Evolutionary conservation across 805 yeast species (phyloP), one percentile per base, ranked within the genome.

Genomic region (Candida adriatica): DNA sequence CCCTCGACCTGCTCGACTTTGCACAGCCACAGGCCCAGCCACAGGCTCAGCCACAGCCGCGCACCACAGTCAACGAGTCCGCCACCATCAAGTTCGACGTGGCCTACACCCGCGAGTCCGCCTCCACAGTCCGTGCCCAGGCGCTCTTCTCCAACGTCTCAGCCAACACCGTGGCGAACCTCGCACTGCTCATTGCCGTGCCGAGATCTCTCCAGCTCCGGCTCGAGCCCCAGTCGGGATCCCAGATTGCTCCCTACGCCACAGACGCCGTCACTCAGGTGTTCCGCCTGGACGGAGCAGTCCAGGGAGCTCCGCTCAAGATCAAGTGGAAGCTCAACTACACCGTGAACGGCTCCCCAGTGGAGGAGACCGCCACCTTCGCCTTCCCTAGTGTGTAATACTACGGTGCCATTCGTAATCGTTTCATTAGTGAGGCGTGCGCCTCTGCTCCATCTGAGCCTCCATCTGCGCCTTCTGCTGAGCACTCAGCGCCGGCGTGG

Each of bases 271-370:
- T 80, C 13, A 55, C 62, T 5, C 92, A 83, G 55, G 62, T 58
- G 20, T 64, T 73, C 30, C 49, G 56, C 30, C 47, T 68, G 21
- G 61, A 55, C 19, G 55, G 54, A 23, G 60, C 61, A 0, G 14
- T 35, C 1, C 53, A 57, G 21, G 66, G 61, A 16, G 33, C 51
- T 10, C 59, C 63, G n/a, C 55, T 80, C 43, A 83, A 81, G 55
- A 64, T 85, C 37, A 80, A 84, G 55, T 85, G 88, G 90, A 82
- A 79, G 54, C 67, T 71, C 16, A 70, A 70, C 35, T 84, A 72
- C 51, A 45, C 48, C 8, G 51, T 67, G 8, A 71, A 69, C 32
- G 73, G 75, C n/a, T 51, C 54, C 15, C 53, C 56, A 7, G 56
- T 56, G 14, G 78, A 70, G 43, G 81, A 75, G 42, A 66, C 75